These are phyloP conservation scores for Daldinia grandis DNA, from an alignment of 495 filamentous ascomycete genomes.

Conservation along the genomic window DNA sequence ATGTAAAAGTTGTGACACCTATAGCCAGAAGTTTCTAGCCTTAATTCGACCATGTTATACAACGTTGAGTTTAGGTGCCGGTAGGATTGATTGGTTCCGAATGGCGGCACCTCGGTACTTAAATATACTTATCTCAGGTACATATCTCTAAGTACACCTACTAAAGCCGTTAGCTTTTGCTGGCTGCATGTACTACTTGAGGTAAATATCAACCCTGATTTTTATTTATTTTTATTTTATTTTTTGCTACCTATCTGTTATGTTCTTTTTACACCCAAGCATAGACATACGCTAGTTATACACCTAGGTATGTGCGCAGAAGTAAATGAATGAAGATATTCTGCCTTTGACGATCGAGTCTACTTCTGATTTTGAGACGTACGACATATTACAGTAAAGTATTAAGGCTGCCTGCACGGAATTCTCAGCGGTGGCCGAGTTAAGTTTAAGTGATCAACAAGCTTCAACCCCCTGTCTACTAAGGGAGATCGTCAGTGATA, in stretches of 20 bases:
- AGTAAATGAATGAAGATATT: not conserved
- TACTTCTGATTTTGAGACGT: not conserved
- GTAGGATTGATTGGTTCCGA: conserved; percentile 5
- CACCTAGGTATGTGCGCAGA: not conserved
- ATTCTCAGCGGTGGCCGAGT: conserved; percentile 29
- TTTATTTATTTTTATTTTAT: not conserved
- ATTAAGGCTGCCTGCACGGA: conserved; percentile 30
- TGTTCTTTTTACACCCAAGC: not conserved
- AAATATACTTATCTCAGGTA: not conserved
- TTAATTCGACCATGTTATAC: conserved; percentile 16
- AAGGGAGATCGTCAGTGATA: conserved; percentile 37
- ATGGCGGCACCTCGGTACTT: not conserved
- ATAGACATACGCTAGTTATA: not conserved
- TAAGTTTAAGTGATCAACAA: conserved; percentile 40
- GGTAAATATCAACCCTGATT: not conserved
- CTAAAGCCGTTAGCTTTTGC: not conserved
- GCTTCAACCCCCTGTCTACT: conserved; percentile 22
- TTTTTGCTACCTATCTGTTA: no score
- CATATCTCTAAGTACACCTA: not conserved
- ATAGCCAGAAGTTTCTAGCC: conserved; percentile 13
- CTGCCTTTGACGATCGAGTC: conserved; percentile 1
- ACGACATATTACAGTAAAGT: conserved; percentile 6
- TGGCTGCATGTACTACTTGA: conserved; percentile 1
- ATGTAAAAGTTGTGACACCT: conserved; percentile 24
- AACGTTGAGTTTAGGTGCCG: not conserved